Percentiles rank a stretch among this genome's conserved stretches.
These are phyloP conservation scores for Trypanosomatidae sp. DNA, from an alignment of 208 protist genomes.

Conservation along the genomic window DNA sequence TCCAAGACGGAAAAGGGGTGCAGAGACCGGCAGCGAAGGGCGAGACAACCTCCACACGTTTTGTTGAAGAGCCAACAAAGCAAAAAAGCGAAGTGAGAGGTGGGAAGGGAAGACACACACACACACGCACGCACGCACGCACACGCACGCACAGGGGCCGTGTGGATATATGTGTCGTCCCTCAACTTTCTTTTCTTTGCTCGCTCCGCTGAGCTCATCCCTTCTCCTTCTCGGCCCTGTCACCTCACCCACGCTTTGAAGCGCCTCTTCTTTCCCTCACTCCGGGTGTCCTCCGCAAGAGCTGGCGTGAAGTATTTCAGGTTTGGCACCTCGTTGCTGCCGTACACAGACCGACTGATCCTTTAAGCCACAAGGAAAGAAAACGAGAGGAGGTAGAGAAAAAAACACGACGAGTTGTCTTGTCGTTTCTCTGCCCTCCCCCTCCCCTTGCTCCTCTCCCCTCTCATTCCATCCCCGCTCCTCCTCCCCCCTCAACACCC, in stretches of 20 bases:
- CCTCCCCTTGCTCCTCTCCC: background rate
- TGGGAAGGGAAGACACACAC: background rate
- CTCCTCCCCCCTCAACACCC: background rate
- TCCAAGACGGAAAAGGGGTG: no score
- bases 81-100: background rate
- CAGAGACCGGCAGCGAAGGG: no score
- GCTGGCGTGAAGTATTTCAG: background rate
- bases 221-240: background rate
- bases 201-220: background rate
- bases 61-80: background rate
- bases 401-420: background rate
- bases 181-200: background rate
- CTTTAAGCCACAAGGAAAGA: background rate
- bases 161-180: background rate
- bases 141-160: background rate
- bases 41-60: no score
- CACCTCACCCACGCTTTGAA: background rate
- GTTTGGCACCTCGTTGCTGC: background rate
- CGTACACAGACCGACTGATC: background rate
- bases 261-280: background rate
- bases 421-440: background rate
- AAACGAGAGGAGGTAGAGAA: background rate
- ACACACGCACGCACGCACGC: background rate
- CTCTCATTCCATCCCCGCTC: background rate
- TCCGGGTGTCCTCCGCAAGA: background rate